Conservation (phyloP, 495 filamentous ascomycete genomes). For the Neurospora sp. region DNA sequence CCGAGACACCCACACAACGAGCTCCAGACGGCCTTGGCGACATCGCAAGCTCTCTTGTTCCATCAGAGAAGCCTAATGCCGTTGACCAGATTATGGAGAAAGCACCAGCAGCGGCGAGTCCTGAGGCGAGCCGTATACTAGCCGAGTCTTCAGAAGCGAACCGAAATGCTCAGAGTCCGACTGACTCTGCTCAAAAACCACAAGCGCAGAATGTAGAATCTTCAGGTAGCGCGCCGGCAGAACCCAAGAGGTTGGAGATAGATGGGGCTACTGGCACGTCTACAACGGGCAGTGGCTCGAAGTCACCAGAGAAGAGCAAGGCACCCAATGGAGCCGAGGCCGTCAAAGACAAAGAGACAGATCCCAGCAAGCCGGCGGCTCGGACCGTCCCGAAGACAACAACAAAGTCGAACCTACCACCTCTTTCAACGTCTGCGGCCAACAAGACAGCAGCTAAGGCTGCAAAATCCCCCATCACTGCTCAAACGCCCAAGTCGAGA, state of each 20-base stretch:
- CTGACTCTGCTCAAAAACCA: slow-evolving; percentile 1
- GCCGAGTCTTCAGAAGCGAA: slow-evolving; percentile 22
- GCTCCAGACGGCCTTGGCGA: slow-evolving; percentile 28
- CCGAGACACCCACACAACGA: slow-evolving; percentile 24
- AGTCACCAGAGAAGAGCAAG: neutral
- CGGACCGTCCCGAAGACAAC: slow-evolving; percentile 29
- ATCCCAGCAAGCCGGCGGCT: slow-evolving; percentile 32
- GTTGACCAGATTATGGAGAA: slow-evolving; percentile 21
- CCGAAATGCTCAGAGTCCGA: slow-evolving; percentile 2
- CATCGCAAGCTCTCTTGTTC: slow-evolving; percentile 18
- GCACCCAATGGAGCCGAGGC: slow-evolving; percentile 3
- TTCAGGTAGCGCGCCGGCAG: slow-evolving; percentile 1
- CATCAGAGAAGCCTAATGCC: slow-evolving; percentile 20
- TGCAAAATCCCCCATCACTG: slow-evolving; percentile 26
- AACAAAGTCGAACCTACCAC: slow-evolving; percentile 20
- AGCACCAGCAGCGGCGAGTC: slow-evolving; percentile 19
- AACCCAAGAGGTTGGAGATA: neutral
- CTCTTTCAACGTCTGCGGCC: slow-evolving; percentile 18
- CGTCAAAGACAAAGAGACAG: slow-evolving; percentile 13
- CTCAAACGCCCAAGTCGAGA: slow-evolving; percentile 15
- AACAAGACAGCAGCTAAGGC: slow-evolving; percentile 27
- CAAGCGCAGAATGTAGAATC: slow-evolving; percentile 8
- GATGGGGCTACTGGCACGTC: neutral
- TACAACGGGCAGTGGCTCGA: neutral
- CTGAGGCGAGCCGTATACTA: slow-evolving; percentile 20